Base-by-base conservation (phyloP, 495 filamentous ascomycete genomes). In the Tuber microsphaerosporum region DNA sequence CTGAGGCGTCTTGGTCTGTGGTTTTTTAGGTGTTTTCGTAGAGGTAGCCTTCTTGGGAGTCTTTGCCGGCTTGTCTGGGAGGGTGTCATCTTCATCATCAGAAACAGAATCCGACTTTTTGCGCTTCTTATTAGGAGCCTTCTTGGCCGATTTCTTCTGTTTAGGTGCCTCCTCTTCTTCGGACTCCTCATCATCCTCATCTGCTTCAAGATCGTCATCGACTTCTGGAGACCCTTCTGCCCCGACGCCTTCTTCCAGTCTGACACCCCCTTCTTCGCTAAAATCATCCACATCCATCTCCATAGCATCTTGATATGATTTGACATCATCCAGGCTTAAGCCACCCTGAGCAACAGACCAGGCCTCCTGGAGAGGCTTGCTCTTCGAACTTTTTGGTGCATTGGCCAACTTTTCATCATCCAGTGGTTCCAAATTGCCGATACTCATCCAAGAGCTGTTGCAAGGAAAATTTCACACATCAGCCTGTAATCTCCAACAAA, bases 31-130 rank as follows among this genome's bases (percentile, higher is more conserved):
- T 56, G 80, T 81, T 72, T 81, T 81, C 4, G 80, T 79, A 69
- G 81, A 79, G 12, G 80, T 14, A 51, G 80, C 72, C 68, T 82
- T 82, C 70, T 82, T 82, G 14, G 81, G 80, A 37, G 81, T 81
- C 76, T 82, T 82, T 20, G 80, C 69, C 37, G 80, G 80, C 22
- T 82, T 82, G 43, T 82, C 80, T 5, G 80, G 76, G 46, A 65
- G 56, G 56, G 77, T 51, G 31, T 81, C 80, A 17, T 75, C 77
- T 16, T 82, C 81, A 34, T 82, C 81, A 42, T 82, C 81, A 5
- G 80, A 82, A 43, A 74, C 77, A 41, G 80, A 80, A 39, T 82
- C 75, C 10, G 72, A 74, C 72, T 74, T 78, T 71, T 82, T 82
- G 70, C 81, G 80, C 56, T 82, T 82, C 70, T 82, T 82, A 65